Conservation (phyloP, 345 rosid species). For the Leavenworthia alabamica region DNA sequence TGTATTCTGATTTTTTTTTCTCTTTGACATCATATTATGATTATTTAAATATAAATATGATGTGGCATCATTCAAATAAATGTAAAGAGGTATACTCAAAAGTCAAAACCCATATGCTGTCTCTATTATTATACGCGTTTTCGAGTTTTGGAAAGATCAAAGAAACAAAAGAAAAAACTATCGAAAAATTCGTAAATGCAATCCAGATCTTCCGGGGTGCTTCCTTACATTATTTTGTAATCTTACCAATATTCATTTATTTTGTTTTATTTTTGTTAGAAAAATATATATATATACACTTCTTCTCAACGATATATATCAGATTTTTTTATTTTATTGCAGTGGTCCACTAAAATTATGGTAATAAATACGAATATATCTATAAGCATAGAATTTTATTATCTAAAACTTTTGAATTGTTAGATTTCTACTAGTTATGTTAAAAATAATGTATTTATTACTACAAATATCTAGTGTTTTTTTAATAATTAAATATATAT, state of each 20-base stretch:
- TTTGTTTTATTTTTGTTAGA: not conserved
- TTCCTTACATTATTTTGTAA: slow-evolving; percentile 5
- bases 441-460: too few relatives aligned
- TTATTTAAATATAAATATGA: not conserved
- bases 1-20: too few relatives aligned
- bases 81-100: not conserved
- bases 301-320: not conserved
- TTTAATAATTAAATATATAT: too few relatives aligned
- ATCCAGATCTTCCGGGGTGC: slow-evolving; percentile 1
- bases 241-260: not conserved
- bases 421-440: too few relatives aligned
- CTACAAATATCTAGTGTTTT: too few relatives aligned
- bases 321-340: not conserved
- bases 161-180: not conserved
- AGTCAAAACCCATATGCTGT: slow-evolving; percentile 21
- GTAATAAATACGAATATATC: not conserved
- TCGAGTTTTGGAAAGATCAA: not conserved
- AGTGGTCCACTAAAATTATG: not conserved
- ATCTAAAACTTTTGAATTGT: too few relatives aligned
- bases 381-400: not conserved
- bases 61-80: slow-evolving; percentile 6
- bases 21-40: not conserved
- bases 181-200: not conserved
- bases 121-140: slow-evolving; percentile 29
- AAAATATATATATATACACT: not conserved